Base-by-base conservation (phyloP, 805 yeast genomes). In the Wickerhamiella sorbophila region DNA sequence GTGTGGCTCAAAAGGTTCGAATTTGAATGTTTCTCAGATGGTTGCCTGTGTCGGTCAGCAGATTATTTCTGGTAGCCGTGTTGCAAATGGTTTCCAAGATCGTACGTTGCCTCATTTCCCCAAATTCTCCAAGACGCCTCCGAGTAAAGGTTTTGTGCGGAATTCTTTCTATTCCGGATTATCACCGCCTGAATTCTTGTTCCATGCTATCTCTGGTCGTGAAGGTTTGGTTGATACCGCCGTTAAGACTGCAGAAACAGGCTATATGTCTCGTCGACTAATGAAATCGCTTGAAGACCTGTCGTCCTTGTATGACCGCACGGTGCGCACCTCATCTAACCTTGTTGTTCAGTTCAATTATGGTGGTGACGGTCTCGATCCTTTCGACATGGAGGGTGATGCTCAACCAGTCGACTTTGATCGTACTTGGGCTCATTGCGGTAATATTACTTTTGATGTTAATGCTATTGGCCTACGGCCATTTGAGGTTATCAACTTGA, bases 161-260 rank as follows among this genome's bases (percentile, higher is more conserved):
- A 88, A 93, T 60, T 88, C 97, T 14, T 91, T 91, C 68, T 91
- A 70, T 58, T 75, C 93, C 27, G 99, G 99, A 6, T 69, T 91
- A 51, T 72, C 87, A 14, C 99, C 99, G 2, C 95, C 97, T 10
- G 99, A 91, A 60, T 91, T 88, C 60, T 67, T 88, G 50, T 91
- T 93, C 73, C 99, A 91, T 61, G 97, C 99, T 48, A 91, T 91
- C 67, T 87, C 97, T 2, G 99, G 99, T 59, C 83, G 99, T 70
- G 99, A 91, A 71, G 99, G 99, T 64, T 70, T 91, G 60, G 97
- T 91, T 45, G 99, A 91, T 70, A 91, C 99, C 18, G 99, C 99
- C 17, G 99, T 91, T 44, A 91, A 91, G 63, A 91, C 99, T 27
- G 99, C 99, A 3, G 99, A 91, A 61, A 88, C 98, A 4, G 97